Conservation (phyloP, 2,329 filamentous ascomycete genomes). For the Microdochium bolleyi region DNA sequence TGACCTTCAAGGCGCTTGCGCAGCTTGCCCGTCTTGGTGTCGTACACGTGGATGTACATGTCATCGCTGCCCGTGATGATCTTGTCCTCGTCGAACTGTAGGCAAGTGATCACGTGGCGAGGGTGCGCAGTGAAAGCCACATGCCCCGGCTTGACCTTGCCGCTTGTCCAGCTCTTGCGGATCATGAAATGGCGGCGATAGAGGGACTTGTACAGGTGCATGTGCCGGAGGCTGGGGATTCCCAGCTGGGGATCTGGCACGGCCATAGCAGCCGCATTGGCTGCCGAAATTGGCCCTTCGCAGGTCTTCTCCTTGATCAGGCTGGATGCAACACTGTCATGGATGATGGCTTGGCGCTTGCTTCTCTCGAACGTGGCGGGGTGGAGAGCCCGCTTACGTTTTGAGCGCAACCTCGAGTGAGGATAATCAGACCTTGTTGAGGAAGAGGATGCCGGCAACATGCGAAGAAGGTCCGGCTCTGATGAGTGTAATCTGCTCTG, state of each 20-base stretch:
- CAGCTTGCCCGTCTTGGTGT: constrained; percentile 86
- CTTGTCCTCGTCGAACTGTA: constrained; percentile 97
- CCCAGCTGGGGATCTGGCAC: constrained; percentile 78
- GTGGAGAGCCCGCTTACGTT: constrained; percentile 46
- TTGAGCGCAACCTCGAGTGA: constrained; percentile 35
- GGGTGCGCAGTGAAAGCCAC: constrained; percentile 96
- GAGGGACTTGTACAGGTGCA: constrained; percentile 93
- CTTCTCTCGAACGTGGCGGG: constrained; percentile 39
- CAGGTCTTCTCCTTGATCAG: constrained; percentile 39
- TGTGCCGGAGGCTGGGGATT: constrained; percentile 66
- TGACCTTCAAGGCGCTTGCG: constrained; percentile 82
- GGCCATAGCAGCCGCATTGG: constrained; percentile 73
- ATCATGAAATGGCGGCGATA: constrained; percentile 92
- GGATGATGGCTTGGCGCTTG: constrained; percentile 43
- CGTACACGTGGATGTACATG: constrained; percentile 95
- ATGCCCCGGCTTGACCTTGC: constrained; percentile 76
- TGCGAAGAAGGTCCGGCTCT: constrained; percentile 41
- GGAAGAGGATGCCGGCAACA: constrained; percentile 8
- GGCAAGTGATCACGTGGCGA: constrained; percentile 91
- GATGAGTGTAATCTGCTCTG: constrained; percentile 42
- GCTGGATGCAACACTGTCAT: constrained; percentile 23
- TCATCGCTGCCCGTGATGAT: constrained; percentile 97
- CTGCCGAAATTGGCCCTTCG: constrained; percentile 80
- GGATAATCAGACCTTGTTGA: constrained; percentile 30
- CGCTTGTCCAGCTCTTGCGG: constrained; percentile 83